A percentile compares a stretch with the other conserved stretches of the same genome.
Evolutionary conservation across 352 stramenopile species (phyloP).

Genomic region (Globisporangium barbulae): DNA sequence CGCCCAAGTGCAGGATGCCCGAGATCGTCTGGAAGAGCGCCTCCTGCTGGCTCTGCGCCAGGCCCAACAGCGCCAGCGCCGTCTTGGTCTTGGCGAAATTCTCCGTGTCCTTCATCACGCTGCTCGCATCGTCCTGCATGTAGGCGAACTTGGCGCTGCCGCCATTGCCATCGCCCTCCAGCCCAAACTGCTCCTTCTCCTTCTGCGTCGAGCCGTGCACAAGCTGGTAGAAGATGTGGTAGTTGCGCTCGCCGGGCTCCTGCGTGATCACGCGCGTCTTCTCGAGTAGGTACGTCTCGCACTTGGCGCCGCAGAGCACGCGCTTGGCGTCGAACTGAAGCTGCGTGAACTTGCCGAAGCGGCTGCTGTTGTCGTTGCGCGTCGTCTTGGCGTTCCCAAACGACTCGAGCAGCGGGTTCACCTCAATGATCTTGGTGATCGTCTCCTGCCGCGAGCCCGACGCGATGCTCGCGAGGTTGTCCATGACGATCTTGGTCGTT

Average conservation of each 20-base stretch:
- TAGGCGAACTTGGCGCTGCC: conserved; percentile 62
- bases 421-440: conserved; percentile 92
- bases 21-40: conserved; percentile 65
- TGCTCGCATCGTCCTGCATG: conserved; percentile 34
- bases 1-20: conserved; percentile 80
- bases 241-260: conserved; percentile 90
- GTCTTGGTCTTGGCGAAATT: conserved; percentile 66
- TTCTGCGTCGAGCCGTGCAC: conserved; percentile 39
- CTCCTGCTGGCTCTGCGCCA: conserved; percentile 45
- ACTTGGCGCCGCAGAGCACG: conserved; percentile 85
- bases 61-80: conserved; percentile 55
- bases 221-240: conserved; percentile 97
- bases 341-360: conserved; percentile 97
- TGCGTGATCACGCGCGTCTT: conserved; percentile 94
- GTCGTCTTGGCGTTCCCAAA: conserved; percentile 98
- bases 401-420: conserved; percentile 97
- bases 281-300: conserved; percentile 95
- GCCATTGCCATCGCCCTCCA: too few relatives aligned
- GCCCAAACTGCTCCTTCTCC: conserved; percentile 38
- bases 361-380: conserved; percentile 95
- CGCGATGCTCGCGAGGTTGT: conserved; percentile 79
- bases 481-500: conserved; percentile 91
- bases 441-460: conserved; percentile 42
- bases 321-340: conserved; percentile 88
- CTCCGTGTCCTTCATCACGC: conserved; percentile 37